These are phyloP conservation scores for Polyplosphaeria fusca DNA, from an alignment of 495 filamentous ascomycete species.

Conservation along the genomic window DNA sequence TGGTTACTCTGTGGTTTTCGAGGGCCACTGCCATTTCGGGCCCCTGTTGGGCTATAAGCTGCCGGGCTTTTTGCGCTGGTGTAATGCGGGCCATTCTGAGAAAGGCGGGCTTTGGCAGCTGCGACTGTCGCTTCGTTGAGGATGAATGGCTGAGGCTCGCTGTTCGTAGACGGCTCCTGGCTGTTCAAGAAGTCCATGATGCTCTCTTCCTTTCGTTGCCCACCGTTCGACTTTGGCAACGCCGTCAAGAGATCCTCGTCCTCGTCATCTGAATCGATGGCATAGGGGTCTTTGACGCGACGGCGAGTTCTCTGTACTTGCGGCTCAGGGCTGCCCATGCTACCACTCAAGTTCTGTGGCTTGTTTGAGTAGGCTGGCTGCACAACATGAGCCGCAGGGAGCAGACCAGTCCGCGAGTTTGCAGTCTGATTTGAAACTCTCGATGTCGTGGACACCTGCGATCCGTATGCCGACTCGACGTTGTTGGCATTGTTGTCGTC, in stretches of 20 bases:
- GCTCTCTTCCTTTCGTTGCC: constrained; percentile 55
- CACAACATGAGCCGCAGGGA: constrained; percentile 37
- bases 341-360: constrained; percentile 29
- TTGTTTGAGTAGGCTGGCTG: constrained; percentile 33
- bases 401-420: constrained; percentile 58
- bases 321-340: constrained; percentile 31
- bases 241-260: constrained; percentile 58
- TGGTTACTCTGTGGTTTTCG: constrained; percentile 5
- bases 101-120: constrained; percentile 14
- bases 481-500: constrained; percentile 34
- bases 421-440: constrained; percentile 51
- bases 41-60: not conserved
- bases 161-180: constrained; percentile 61
- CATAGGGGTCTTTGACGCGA: constrained; percentile 83
- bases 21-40: constrained; percentile 7
- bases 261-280: constrained; percentile 81
- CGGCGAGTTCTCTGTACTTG: constrained; percentile 59
- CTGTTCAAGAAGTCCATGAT: constrained; percentile 85
- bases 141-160: constrained; percentile 46
- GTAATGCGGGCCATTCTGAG: not conserved
- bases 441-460: constrained; percentile 41
- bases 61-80: not conserved
- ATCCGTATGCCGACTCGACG: constrained; percentile 22
- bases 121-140: constrained; percentile 18
- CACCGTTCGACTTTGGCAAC: constrained; percentile 36